phyloP scores from a whole-genome alignment of 2,329 filamentous ascomycete genomes.

The Cladosporium sp. region DNA sequence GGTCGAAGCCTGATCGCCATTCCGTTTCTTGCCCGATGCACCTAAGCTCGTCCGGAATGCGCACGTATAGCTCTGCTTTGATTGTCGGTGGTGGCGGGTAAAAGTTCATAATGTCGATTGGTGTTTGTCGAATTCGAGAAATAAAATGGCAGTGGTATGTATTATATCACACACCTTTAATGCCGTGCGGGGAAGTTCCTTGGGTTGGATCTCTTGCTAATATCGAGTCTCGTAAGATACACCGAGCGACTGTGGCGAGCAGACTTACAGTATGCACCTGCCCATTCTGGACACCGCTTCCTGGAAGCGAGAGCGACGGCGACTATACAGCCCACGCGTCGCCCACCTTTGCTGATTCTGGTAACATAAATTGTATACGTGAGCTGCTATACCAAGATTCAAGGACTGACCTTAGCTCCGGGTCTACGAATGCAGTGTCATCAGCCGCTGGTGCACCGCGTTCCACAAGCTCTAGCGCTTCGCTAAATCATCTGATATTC shows the following conservation, averaged over 20 bases:
- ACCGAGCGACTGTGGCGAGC: background rate
- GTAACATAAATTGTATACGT: background rate
- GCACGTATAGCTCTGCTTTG: slow-evolving; percentile 41
- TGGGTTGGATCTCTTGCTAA: background rate
- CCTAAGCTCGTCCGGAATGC: slow-evolving; percentile 40
- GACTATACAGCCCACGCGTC: background rate
- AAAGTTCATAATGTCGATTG: slow-evolving; percentile 37
- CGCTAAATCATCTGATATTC: background rate
- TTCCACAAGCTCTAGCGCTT: background rate
- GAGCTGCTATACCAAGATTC: background rate
- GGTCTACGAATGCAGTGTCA: background rate
- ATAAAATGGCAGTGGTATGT: background rate
- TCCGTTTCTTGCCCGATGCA: slow-evolving; percentile 33
- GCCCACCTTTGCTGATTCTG: background rate
- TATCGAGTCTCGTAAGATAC: background rate
- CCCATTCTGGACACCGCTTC: background rate
- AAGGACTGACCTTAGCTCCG: background rate
- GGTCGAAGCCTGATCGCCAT: slow-evolving; percentile 44
- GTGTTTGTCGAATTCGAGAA: background rate
- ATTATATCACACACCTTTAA: background rate
- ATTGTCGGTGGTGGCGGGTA: slow-evolving; percentile 40
- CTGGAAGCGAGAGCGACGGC: background rate
- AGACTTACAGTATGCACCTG: background rate
- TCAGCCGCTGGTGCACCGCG: no score
- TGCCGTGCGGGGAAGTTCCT: background rate